Base-by-base conservation (phyloP, 108 stramenopile genomes). In the Discostella stelligeroides region DNA sequence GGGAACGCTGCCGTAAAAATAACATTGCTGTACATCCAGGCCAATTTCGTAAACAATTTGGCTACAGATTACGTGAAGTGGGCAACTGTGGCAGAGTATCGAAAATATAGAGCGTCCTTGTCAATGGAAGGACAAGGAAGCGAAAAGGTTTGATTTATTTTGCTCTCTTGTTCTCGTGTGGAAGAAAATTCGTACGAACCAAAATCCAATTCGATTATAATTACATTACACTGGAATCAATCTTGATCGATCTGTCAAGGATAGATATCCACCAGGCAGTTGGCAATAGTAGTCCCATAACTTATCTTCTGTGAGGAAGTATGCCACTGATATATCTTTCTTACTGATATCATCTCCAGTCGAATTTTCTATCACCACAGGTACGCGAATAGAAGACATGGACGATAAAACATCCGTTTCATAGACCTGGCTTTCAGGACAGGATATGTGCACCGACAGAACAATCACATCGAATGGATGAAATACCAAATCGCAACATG, bases 331-430 rank as follows among this genome's bases (percentile, higher is more conserved):
- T 12, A 56, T 49, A 47, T 46, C 61, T 17, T 28, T 62, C 27
- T 27, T 45, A 28, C 49, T 20, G 46, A 21, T 18, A 25, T 14
- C 66, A 21, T 20, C 25, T 18, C 11, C 23, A 28, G 42, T 49
- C 63, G 45, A 27, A 37, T 20, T 29, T 20, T 24, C 30, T 8
- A 58, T 27, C 20, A 42, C 66, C n/a, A 79, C 55, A 17, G 70
- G 79, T 0, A 79, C 38, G 2, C 49, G 71, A 68, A 79, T 63
- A 0, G 66, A 79, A 5, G 79, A 72, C 57, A 71, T 47, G 3
- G 79, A 68, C 15, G 71, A 79, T n/a, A 79, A 29, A 7, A 66
- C 65, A 58, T 79, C 79, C 0, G 70, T 72, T 48, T 79, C 78
- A 24, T 68, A 79, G 0, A 67, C 20, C 54, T 63, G 47, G 6